Evolutionary conservation across 805 yeast species (phyloP), one percentile per base, ranked within the genome.

Genomic region (Danielozyma ontarioensis): DNA sequence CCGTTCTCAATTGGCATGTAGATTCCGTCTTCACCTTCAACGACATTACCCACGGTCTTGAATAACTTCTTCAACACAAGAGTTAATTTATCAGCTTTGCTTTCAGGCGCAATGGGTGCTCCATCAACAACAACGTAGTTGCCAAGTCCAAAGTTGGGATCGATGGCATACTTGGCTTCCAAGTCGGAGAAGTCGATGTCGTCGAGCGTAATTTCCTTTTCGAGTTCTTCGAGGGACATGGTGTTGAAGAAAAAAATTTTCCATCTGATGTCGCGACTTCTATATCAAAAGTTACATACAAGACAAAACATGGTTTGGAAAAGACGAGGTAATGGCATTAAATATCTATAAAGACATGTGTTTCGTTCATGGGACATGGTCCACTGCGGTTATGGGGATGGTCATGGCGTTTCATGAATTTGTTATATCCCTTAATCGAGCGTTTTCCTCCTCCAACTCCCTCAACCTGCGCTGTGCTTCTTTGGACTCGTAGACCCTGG

Each of bases 21-120:
- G 55, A 93, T 73, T 34, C 87, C 90, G 30, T 74, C 78, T 28
- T 65, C 71, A 16, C 71, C 72, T 32, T 54, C 70, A 14, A 57
- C 68, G 27, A 93, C 79, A 43, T 78, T 79, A 33, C 96, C 97
- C 29, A 78, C 88, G 43, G 76, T 74, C 30, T 77, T 65, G 53
- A 93, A 81, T 34, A 87, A 72, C 66, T 89, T 90, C 47, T 73
- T 76, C 53, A 93, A 73, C 28, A 94, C 97, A 59, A 86, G 89
- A 46, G 80, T 74, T 55, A 93, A 74, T 37, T 84, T 78, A 35
- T 87, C 84, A 32, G 80, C 84, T 64, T 93, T 93, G 33, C 86
- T 59, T 55, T 82, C 95, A 37, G 97, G 96, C 17, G 95, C 95
- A 41, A 87, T 70, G 46, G 99, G 99, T 8, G 95, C 89, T 30